phyloP scores from a whole-genome alignment of 805 yeast species.

The Barnettozyma californica region DNA sequence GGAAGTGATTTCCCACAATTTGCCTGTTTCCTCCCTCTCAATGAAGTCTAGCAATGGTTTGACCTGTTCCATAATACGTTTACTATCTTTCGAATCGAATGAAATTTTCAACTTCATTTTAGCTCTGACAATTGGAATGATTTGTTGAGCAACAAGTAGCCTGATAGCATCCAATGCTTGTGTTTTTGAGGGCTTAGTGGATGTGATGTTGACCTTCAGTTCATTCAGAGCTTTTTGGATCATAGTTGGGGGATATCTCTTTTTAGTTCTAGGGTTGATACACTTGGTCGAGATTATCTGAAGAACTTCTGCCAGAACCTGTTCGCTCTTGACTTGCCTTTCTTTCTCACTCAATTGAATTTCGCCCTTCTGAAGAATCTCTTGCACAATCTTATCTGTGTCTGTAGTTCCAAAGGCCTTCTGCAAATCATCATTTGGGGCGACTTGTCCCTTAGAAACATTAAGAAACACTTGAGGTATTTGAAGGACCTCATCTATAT shows the following conservation, averaged over 20 bases:
- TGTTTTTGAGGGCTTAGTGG: slow-evolving; percentile 70
- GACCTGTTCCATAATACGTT: slow-evolving; percentile 37
- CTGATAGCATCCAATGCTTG: slow-evolving; percentile 93
- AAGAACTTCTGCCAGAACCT: slow-evolving; percentile 75
- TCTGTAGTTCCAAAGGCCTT: slow-evolving; percentile 73
- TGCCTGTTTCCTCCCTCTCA: slow-evolving; percentile 40
- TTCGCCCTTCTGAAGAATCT: slow-evolving; percentile 86
- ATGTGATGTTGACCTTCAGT: slow-evolving; percentile 71
- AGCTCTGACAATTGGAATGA: slow-evolving; percentile 91
- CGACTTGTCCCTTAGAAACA: slow-evolving; percentile 92
- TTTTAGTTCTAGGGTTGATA: slow-evolving; percentile 82
- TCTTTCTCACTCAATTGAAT: slow-evolving; percentile 93
- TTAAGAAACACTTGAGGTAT: slow-evolving; percentile 91
- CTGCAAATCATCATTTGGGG: slow-evolving; percentile 76
- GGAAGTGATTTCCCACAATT: slow-evolving; percentile 51
- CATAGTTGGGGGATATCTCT: slow-evolving; percentile 92
- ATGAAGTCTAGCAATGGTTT: slow-evolving; percentile 37
- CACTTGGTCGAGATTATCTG: slow-evolving; percentile 85
- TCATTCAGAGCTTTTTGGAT: slow-evolving; percentile 80
- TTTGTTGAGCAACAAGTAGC: slow-evolving; percentile 66
- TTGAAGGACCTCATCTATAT: slow-evolving; percentile 91
- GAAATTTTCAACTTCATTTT: slow-evolving; percentile 80
- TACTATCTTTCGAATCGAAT: slow-evolving; percentile 48
- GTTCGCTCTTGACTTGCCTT: slow-evolving; percentile 66
- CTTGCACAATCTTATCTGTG: slow-evolving; percentile 67